Conservation (phyloP, 116 monocot species). For the Thalassia testudinum region DNA sequence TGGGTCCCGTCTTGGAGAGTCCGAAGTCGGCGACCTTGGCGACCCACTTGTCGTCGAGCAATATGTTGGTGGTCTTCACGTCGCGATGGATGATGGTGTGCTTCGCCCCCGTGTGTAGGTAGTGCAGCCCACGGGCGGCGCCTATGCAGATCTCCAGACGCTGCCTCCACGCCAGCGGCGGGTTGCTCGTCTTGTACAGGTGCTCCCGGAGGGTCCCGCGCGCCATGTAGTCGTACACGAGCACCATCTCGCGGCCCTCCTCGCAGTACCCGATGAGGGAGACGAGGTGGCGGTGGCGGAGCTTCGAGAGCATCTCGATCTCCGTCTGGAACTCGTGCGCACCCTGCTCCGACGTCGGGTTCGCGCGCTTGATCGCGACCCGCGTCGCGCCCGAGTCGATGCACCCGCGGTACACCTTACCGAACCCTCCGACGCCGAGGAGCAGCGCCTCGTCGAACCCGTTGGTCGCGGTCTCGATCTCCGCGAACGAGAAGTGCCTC, state of each 20-base stretch:
- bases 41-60: conserved; percentile 3
- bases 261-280: conserved; percentile 11
- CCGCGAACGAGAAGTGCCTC: conserved; percentile 24
- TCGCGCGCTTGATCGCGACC: conserved; percentile 9
- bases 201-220: conserved; percentile 7
- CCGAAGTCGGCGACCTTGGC: conserved; percentile 9
- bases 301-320: conserved; percentile 13
- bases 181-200: not conserved
- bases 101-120: conserved; percentile 10
- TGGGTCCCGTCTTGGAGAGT: conserved; percentile 3
- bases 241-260: conserved; percentile 8
- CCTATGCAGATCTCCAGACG: conserved; percentile 8
- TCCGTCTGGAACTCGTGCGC: conserved; percentile 6
- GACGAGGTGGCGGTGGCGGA: conserved; percentile 11
- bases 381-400: not conserved
- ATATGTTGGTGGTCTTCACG: conserved; percentile 11
- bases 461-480: conserved; percentile 24
- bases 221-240: conserved; percentile 13
- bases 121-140: conserved; percentile 8
- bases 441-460: conserved; percentile 22
- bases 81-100: conserved; percentile 8
- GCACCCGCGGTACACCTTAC: conserved; percentile 48
- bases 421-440: conserved; percentile 54
- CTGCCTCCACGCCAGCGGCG: conserved; percentile 7
- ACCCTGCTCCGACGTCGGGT: conserved; percentile 1